phyloP scores from a whole-genome alignment of 805 yeast genomes.

The Yarrowia porcina region DNA sequence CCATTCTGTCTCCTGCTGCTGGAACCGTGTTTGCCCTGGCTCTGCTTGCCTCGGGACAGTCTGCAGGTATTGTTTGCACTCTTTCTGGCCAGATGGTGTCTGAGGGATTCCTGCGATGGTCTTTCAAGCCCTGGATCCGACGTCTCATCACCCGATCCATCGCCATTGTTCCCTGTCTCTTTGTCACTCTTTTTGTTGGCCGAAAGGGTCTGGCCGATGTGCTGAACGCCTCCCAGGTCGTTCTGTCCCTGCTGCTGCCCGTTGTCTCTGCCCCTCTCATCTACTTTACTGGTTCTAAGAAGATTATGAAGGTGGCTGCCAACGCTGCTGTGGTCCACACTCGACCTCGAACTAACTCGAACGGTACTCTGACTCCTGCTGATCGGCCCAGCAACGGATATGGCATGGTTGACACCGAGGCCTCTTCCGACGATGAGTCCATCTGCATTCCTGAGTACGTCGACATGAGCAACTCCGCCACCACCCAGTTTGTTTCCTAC shows the following conservation, averaged over 20 bases:
- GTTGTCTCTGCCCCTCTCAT: conserved; percentile 85
- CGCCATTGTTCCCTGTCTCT: conserved; percentile 80
- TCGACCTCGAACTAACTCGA: conserved; percentile 14
- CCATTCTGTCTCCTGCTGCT: conserved; percentile 76
- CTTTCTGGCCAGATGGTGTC: conserved; percentile 91
- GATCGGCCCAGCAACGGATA: conserved; percentile 1
- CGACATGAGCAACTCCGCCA: conserved; percentile 69
- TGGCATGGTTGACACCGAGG: conserved; percentile 15
- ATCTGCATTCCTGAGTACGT: conserved; percentile 40
- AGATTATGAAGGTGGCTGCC: conserved; percentile 52
- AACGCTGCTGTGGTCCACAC: conserved; percentile 3
- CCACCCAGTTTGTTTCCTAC: conserved; percentile 53
- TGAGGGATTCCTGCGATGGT: conserved; percentile 82
- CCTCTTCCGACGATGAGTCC: conserved; percentile 24
- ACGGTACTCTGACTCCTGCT: conserved; percentile 20
- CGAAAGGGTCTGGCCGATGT: conserved; percentile 72
- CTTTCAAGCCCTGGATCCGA: conserved; percentile 76
- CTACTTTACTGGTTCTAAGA: conserved; percentile 68
- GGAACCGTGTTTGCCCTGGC: conserved; percentile 89
- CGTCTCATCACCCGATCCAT: conserved; percentile 76
- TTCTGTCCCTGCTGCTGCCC: conserved; percentile 74
- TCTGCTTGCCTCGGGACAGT: conserved; percentile 83
- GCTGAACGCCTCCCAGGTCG: conserved; percentile 79
- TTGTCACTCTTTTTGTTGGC: conserved; percentile 70
- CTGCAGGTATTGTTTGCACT: conserved; percentile 93